These are phyloP conservation scores for Metroxylon sagu DNA, from an alignment of 176 grass and related monocot species.

Conservation along the genomic window DNA sequence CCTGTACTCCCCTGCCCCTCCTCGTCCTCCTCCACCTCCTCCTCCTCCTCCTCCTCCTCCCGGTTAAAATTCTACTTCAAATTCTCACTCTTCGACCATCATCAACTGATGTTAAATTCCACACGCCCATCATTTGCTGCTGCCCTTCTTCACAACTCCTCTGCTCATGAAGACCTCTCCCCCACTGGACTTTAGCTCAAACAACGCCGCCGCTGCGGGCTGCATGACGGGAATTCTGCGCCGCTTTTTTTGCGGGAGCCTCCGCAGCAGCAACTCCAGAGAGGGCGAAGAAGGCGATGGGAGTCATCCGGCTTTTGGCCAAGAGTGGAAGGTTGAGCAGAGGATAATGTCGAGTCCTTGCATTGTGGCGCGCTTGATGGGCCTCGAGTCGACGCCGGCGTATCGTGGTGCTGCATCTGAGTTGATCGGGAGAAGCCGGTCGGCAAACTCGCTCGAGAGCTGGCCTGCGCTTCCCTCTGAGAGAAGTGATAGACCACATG, in stretches of 20 bases:
- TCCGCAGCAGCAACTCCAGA: background rate
- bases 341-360: slow-evolving; percentile 28
- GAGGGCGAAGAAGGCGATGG: background rate
- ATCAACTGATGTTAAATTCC: background rate
- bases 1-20: background rate
- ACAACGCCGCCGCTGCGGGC: background rate
- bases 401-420: background rate
- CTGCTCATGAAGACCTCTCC: slow-evolving; percentile 42
- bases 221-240: slow-evolving; percentile 40
- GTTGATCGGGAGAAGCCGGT: slow-evolving; percentile 29
- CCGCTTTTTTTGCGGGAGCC: slow-evolving; percentile 46
- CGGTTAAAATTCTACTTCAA: slow-evolving; percentile 1
- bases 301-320: background rate
- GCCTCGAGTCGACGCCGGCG: slow-evolving; percentile 62
- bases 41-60: background rate
- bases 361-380: slow-evolving; percentile 88
- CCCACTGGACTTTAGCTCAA: slow-evolving; percentile 10
- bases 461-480: slow-evolving; percentile 17
- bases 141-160: background rate
- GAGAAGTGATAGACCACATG: background rate
- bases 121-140: background rate
- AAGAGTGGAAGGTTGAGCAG: background rate
- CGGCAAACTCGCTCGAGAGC: slow-evolving; percentile 37
- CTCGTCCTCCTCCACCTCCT: background rate
- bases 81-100: slow-evolving; percentile 2